Percentiles rank a stretch among this genome's conserved stretches.
Evolutionary conservation across 345 rosid species (phyloP).

Genomic region (Alliaria petiolata): DNA sequence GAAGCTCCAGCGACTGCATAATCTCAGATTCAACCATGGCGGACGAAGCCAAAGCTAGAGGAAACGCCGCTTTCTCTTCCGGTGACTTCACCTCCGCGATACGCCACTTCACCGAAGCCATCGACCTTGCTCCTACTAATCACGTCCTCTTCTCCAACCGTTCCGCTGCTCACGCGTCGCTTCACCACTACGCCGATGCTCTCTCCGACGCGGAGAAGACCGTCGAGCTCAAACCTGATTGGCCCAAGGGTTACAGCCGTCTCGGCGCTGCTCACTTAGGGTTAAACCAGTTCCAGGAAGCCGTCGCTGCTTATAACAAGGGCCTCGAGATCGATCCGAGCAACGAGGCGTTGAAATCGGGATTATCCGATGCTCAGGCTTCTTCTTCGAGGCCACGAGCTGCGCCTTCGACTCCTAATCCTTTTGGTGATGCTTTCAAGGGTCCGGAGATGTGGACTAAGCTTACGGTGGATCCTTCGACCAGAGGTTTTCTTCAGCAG

Average conservation of each 20-base stretch:
- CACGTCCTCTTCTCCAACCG: slow-evolving; percentile 94
- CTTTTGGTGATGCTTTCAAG: slow-evolving; percentile 62
- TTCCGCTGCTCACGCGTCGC: slow-evolving; percentile 89
- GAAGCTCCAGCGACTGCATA: neutral
- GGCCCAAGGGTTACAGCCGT: slow-evolving; percentile 88
- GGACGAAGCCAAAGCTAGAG: slow-evolving; percentile 73
- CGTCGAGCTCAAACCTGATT: slow-evolving; percentile 81
- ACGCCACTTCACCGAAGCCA: slow-evolving; percentile 75
- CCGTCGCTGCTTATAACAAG: slow-evolving; percentile 62
- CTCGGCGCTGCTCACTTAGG: slow-evolving; percentile 87
- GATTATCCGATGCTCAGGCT: slow-evolving; percentile 69
- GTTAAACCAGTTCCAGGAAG: slow-evolving; percentile 48
- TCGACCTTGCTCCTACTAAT: slow-evolving; percentile 61
- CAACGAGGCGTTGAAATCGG: slow-evolving; percentile 73
- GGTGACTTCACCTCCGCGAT: slow-evolving; percentile 74
- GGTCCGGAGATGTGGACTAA: slow-evolving; percentile 99
- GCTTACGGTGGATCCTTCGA: slow-evolving; percentile 72
- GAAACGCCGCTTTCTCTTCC: slow-evolving; percentile 92
- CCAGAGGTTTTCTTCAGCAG: slow-evolving; percentile 65
- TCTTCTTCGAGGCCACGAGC: slow-evolving; percentile 45
- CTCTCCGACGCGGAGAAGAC: slow-evolving; percentile 78
- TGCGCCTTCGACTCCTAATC: slow-evolving; percentile 26
- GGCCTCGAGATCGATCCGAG: slow-evolving; percentile 80
- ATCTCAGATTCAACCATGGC: slow-evolving; percentile 44
- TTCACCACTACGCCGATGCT: slow-evolving; percentile 61